These are phyloP conservation scores for Colletotrichum graminicola DNA, from an alignment of 2,329 filamentous ascomycete species.

Conservation along the genomic window DNA sequence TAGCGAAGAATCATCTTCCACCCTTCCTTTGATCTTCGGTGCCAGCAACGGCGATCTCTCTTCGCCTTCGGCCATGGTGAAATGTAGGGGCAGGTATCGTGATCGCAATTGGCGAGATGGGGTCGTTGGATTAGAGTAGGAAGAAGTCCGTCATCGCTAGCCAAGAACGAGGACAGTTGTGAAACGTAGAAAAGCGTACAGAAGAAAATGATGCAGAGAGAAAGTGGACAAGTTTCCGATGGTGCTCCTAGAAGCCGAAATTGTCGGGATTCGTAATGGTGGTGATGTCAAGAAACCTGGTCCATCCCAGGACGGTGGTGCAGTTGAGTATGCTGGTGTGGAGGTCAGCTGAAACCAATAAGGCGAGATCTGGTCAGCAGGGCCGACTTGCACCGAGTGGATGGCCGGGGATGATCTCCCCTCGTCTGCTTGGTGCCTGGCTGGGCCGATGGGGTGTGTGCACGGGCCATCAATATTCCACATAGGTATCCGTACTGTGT, in stretches of 20 bases:
- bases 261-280: conserved; percentile 40
- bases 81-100: conserved; percentile 3
- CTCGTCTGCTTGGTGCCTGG: conserved; percentile 29
- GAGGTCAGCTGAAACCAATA: conserved; percentile 43
- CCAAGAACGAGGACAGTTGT: neutral
- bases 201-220: conserved; percentile 15
- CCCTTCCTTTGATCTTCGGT: conserved; percentile 48
- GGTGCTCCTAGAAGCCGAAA: conserved; percentile 17
- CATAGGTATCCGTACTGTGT: too few species aligned
- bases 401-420: conserved; percentile 39
- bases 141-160: conserved; percentile 30
- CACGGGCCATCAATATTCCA: conserved; percentile 22
- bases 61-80: conserved; percentile 56
- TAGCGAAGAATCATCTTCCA: conserved; percentile 44
- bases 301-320: conserved; percentile 39
- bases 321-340: conserved; percentile 19
- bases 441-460: neutral
- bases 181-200: conserved; percentile 18
- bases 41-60: conserved; percentile 61
- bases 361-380: conserved; percentile 39
- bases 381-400: conserved; percentile 33
- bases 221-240: conserved; percentile 32
- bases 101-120: conserved; percentile 11
- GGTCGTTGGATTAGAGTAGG: conserved; percentile 17
- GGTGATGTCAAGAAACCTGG: conserved; percentile 43